Evolutionary conservation across 306 rosid species (phyloP).

Genomic region (Prunus davidiana): DNA sequence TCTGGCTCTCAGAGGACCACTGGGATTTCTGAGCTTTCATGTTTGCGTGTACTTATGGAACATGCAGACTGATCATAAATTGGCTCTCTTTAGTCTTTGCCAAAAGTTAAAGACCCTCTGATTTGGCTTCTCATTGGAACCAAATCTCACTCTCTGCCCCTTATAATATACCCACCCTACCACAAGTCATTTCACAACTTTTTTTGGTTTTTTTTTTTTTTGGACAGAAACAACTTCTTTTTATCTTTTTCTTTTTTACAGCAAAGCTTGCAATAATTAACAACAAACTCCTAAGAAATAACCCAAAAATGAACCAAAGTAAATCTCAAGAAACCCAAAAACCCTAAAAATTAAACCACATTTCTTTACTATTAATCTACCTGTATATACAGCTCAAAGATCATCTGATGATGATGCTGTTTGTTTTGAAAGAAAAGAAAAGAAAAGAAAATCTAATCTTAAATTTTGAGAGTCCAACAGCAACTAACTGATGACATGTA

Average conservation of each 20-base stretch:
- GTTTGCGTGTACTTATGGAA: slow-evolving; percentile 5
- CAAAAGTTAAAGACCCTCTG: slow-evolving; percentile 7
- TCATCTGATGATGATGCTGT: not conserved
- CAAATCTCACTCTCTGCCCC: not conserved
- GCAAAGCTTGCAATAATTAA: not conserved
- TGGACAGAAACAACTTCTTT: no score
- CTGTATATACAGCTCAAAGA: not conserved
- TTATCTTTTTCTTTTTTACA: no score
- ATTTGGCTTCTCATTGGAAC: slow-evolving; percentile 13
- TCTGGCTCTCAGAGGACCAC: not conserved
- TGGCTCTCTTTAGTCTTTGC: not conserved
- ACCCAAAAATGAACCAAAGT: not conserved
- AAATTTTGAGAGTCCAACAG: not conserved
- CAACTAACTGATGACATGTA: not conserved
- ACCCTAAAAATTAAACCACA: not conserved
- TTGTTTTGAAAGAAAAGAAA: not conserved
- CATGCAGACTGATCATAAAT: not conserved
- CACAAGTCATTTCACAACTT: not conserved
- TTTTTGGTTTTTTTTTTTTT: no score
- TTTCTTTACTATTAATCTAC: not conserved
- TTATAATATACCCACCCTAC: not conserved
- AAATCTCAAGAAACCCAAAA: not conserved
- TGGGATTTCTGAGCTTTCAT: not conserved
- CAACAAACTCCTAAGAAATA: not conserved
- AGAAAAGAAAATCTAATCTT: not conserved